Evolutionary conservation across 306 rosid species (phyloP), one percentile per base, ranked within the genome.

Genomic region (Canavalia gladiata): DNA sequence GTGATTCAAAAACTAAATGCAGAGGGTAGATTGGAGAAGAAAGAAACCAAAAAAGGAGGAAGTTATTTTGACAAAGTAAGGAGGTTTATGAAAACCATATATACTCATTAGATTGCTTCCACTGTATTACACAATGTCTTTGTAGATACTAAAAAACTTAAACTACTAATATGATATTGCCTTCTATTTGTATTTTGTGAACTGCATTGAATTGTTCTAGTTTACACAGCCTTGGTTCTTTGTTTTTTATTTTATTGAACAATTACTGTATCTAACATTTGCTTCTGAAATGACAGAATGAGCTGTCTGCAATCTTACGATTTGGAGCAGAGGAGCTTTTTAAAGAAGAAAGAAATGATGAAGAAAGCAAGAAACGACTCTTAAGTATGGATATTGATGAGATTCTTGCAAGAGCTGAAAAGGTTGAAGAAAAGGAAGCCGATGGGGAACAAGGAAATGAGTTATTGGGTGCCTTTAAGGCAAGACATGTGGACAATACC

Each of bases 321-420:
- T 96, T 96, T 89, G 99, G 99, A 54, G 99, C 99, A 0, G 98
- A 94, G 85, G 99, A 96, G 76, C 99, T 96, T 79, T 96, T 96
- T 77, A 96, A 96, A 86, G 99, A 96, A 76, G 99, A 96, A 62
- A 96, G 87, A 85, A 96, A 78, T 83, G 99, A 94, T 2, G 99
- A 96, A 89, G 99, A 96, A 87, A 96, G 97, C 88, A 96, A 96
- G 88, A 96, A 94, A 82, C 81, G 90, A 60, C 97, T 96, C 59
- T 81, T 90, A 84, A 86, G 97, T 82, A 83, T 96, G 99, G 96
- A 96, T 87, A 96, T 96, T 77, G 99, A 96, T 78, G 99, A 96
- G 86, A 96, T 96, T 90, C 99, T 96, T 85, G 99, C 93, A 89
- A 96, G 98, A 84, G 99, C 99, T 5, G 99, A 96, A 87, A 90